phyloP scores from a whole-genome alignment of 2,329 filamentous ascomycete genomes.

The Botryotinia narcissicola region DNA sequence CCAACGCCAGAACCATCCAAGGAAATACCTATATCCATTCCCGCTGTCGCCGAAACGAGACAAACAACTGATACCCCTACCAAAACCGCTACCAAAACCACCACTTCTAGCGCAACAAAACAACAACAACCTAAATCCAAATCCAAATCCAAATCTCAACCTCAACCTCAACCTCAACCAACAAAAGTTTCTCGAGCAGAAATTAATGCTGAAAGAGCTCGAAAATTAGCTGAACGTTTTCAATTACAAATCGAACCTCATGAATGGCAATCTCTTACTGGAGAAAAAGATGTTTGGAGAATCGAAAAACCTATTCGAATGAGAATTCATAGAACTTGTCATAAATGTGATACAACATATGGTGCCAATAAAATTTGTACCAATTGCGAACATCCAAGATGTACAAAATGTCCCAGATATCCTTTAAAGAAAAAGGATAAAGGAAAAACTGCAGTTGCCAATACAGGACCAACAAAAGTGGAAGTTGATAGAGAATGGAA shows the following conservation, averaged over 20 bases:
- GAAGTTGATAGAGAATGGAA: slow-evolving; percentile 31
- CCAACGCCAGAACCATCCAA: background rate
- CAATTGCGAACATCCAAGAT: slow-evolving; percentile 75
- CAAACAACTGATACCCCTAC: background rate
- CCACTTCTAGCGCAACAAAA: slow-evolving; percentile 14
- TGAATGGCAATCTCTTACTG: slow-evolving; percentile 31
- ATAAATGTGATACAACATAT: slow-evolving; percentile 75
- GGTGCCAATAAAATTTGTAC: slow-evolving; percentile 69
- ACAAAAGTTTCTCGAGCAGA: slow-evolving; percentile 32
- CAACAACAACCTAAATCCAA: background rate
- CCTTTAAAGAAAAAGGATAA: slow-evolving; percentile 56
- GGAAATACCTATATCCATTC: slow-evolving; percentile 18
- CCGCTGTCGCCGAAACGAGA: slow-evolving; percentile 12
- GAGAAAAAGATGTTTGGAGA: slow-evolving; percentile 43
- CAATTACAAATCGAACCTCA: slow-evolving; percentile 39
- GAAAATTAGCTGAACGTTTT: slow-evolving; percentile 41
- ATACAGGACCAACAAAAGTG: slow-evolving; percentile 42
- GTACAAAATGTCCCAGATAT: slow-evolving; percentile 74
- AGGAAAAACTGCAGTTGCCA: slow-evolving; percentile 49
- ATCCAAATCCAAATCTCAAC: slow-evolving; percentile 16
- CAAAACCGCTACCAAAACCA: background rate
- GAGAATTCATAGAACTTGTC: slow-evolving; percentile 76
- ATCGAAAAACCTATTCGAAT: slow-evolving; percentile 76
- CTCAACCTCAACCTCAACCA: slow-evolving; percentile 19
- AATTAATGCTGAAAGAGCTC: slow-evolving; percentile 37